Base-by-base conservation (phyloP, 768 basidiomycete genomes). In the Naganishia onofrii region DNA sequence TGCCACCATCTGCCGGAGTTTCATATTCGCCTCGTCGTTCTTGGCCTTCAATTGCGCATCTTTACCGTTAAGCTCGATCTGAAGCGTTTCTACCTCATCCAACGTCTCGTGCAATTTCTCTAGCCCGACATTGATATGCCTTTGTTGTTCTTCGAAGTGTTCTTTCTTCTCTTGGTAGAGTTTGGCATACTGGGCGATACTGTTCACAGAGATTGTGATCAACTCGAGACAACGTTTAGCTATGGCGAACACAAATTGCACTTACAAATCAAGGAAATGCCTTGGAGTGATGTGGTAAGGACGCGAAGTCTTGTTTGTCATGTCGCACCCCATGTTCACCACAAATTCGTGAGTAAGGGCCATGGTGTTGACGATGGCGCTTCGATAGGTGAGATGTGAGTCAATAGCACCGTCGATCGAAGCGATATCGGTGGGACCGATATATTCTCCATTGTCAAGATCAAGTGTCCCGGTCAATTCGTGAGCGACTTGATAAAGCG, bases 261-360 rank as follows among this genome's bases (percentile, higher is more conserved):
- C 93, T 86, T 80, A 97, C 93, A 99, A 99, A 76, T 99, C 96
- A 68, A 99, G 86, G 81, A 97, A 99, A 81, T 99, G 96, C 15
- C 96, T 88, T 0, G 96, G 96, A 1, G 96, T 99, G 13, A 94
- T 92, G 79, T 96, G 92, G 80, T 96, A 94, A 80, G 93, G 91
- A 46, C 92, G 88, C n/a, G 94, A 95, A 83, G 93, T 93, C 58
- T 92, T 86, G 32, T 92, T 89, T 75, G 91, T 92, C 70, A 98
- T 86, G 64, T 90, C 88, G 66, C 88, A 87, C 75, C 95, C 98
- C 83, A 94, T 89, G 74, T 87, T 88, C 80, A 93, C 89, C 76
- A 98, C 84, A 1, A 92, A 90, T 73, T 88, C 86, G 76, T 99
- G 96, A 12, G 97, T 91, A 73, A 89, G 87, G 29, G 98, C 95